These are phyloP conservation scores for Macrolepiota fuliginosa DNA, from an alignment of 768 basidiomycete genomes.

Conservation along the genomic window DNA sequence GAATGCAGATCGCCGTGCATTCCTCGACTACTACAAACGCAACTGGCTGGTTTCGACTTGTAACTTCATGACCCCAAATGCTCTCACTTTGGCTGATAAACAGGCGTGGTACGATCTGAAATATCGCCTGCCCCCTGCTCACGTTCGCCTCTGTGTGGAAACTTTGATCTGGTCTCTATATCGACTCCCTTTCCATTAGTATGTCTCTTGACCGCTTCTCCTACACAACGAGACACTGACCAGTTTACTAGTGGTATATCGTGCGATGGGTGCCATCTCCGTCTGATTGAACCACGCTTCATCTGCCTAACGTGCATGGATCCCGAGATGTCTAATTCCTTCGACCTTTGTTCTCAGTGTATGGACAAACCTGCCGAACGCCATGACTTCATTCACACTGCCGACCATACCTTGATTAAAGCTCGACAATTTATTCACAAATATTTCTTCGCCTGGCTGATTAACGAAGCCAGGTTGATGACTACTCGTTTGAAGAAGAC, in stretches of 20 bases:
- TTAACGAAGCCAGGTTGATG: neutral
- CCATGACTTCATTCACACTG: conserved; percentile 1
- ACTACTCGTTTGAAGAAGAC: conserved; percentile 2
- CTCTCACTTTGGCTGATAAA: conserved; percentile 24
- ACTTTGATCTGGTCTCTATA: conserved; percentile 32
- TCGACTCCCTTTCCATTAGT: conserved; percentile 35
- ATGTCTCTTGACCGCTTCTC: conserved; percentile 11
- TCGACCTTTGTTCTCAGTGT: conserved; percentile 12
- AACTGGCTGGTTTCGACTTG: conserved; percentile 25
- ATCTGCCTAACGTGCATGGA: conserved; percentile 32
- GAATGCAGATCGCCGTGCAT: conserved; percentile 27
- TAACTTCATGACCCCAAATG: conserved; percentile 23
- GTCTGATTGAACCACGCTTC: conserved; percentile 28
- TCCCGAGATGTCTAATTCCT: conserved; percentile 25
- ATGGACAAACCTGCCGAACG: neutral
- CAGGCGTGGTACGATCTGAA: conserved; percentile 29
- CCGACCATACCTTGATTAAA: conserved; percentile 12
- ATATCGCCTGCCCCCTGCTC: conserved; percentile 29
- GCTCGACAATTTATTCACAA: neutral
- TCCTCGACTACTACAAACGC: conserved; percentile 28
- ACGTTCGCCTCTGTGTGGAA: conserved; percentile 32
- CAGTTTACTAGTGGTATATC: conserved; percentile 21
- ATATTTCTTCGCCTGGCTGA: conserved; percentile 2
- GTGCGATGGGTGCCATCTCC: conserved; percentile 31
- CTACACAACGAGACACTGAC: neutral